Base-by-base conservation (phyloP, 768 basidiomycete genomes). In the Daedaleopsis nitida region DNA sequence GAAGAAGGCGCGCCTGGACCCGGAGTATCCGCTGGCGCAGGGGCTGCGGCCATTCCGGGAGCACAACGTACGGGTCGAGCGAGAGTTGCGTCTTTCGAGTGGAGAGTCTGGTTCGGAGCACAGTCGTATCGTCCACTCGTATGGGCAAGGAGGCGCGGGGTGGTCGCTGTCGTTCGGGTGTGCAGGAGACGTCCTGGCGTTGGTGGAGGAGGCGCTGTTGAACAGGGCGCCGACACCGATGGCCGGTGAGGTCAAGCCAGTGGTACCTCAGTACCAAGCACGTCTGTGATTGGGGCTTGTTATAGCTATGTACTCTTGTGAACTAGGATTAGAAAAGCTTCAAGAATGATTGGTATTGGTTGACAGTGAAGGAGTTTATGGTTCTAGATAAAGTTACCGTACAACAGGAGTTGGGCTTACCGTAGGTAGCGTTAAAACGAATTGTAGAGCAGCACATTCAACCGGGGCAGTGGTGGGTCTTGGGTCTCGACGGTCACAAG, bases 161-260 rank as follows among this genome's bases (percentile, higher is more conserved):
- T 66, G 60, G 48, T 62, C 63, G 9, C 57, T 69, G 0, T 67
- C 66, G 2, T 69, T 69, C 43, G 68, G 68, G 3, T 69, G 68
- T 37, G 68, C 68, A 12, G 63, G 58, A 17, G 66, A 69, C 34
- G 66, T 69, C 14, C 47, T 69, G 45, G 47, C 24, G 19, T 49
- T 67, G 45, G 54, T 69, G 2, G 52, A 60, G 55, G 65, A 66
- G 27, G 34, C 64, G 13, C 56, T 61, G 42, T 50, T 52, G 14
- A 57, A 53, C 38, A 14, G 58, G 45, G 47, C 57, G 9, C 65
- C 65, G 17, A 5, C 48, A 21, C 17, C 48, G 17, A 19, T 49
- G 48, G 12, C 7, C 27, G 27, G 27, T 32, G 27, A 32, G 27
- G 7, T 32, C 27, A 32, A 32, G 4, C 27, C 27, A 32, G 4